A percentile compares a stretch with the other conserved stretches of the same genome.
phyloP scores from a whole-genome alignment of 495 filamentous ascomycete species.

The Cetradonia linearis region DNA sequence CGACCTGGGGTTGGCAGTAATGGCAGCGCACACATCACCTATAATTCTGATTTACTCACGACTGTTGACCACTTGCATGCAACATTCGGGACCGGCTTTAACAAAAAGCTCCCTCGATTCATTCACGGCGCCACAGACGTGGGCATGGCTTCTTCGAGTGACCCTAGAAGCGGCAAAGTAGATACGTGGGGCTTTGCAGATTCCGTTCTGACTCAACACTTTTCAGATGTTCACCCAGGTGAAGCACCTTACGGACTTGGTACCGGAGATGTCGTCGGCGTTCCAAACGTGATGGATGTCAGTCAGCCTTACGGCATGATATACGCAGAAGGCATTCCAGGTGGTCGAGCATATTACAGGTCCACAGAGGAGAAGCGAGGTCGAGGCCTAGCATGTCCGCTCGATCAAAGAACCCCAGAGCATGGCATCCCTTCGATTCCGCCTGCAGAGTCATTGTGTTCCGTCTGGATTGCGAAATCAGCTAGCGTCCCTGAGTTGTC shows the following conservation, averaged over 20 bases:
- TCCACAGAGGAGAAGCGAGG: slow-evolving; percentile 66
- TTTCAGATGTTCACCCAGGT: slow-evolving; percentile 63
- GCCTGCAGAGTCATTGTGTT: slow-evolving; percentile 52
- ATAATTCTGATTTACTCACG: slow-evolving; percentile 67
- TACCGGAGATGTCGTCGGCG: slow-evolving; percentile 59
- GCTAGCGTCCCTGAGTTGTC: slow-evolving; percentile 57
- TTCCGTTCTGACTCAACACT: slow-evolving; percentile 60
- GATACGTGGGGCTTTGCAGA: slow-evolving; percentile 77
- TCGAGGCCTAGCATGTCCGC: slow-evolving; percentile 53
- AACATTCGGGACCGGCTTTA: slow-evolving; percentile 47
- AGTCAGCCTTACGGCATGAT: slow-evolving; percentile 76
- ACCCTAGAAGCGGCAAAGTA: slow-evolving; percentile 65
- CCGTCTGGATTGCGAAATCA: slow-evolving; percentile 89
- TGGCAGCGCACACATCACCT: slow-evolving; percentile 57
- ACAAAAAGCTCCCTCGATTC: slow-evolving; percentile 62
- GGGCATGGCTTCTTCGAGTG: slow-evolving; percentile 61
- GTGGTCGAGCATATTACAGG: slow-evolving; percentile 67
- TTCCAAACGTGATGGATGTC: slow-evolving; percentile 80
- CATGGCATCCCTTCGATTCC: slow-evolving; percentile 66
- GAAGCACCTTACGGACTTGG: slow-evolving; percentile 69
- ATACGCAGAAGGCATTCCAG: slow-evolving; percentile 74
- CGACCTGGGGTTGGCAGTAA: slow-evolving; percentile 41
- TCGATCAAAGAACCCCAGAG: slow-evolving; percentile 38
- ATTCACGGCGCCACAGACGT: slow-evolving; percentile 73
- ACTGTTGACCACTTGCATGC: slow-evolving; percentile 69